Evolutionary conservation across 495 filamentous ascomycete genomes (phyloP), one percentile per base, ranked within the genome.

Genomic region (Echria macrotheca): DNA sequence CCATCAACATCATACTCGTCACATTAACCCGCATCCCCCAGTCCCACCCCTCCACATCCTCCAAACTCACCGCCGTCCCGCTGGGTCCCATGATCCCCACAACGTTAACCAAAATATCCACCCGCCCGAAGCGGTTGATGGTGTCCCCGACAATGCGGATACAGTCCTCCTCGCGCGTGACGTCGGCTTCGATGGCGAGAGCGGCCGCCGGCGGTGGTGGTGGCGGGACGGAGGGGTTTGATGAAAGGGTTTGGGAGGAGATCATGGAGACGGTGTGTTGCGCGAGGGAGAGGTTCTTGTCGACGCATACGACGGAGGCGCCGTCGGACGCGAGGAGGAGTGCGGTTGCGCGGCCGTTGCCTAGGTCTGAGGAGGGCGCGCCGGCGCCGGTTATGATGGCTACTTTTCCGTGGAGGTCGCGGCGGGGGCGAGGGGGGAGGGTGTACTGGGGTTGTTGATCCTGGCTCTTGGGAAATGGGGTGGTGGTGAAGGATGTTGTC

Each of bases 331-430:
- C 77, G 1, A 82, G 66, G 3, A 82, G 67, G 41, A 82, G 75
- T 4, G 78, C 70, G 32, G 71, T 76, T 3, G 80, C 80, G 1
- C 78, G 69, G 10, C 77, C 80, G 52, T 82, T 83, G 9, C 80
- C 81, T 42, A 83, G 74, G 14, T 72, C 77, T 26, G 72, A 70
- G 3, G 68, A 73, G 10, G 63, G 63, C 38, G 68, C 70, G 22
- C 80, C 79, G 35, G 79, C 79, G 35, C 79, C 79, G 3, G 79
- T 78, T 23, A 84, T 75, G 53, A 84, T 76, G 50, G 78, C 79
- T 24, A 76, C 73, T 39, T 74, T 71, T 22, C 74, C 77, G 6
- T 35, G 44, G 1, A 70, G 61, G 44, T 56, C 61, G 54, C 6
- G 61, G 58, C 0, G 65, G 63, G 4, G 55, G 51, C 23, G 47